Base-by-base conservation (phyloP, 2,329 filamentous ascomycete genomes). In the Monilinia polystroma region DNA sequence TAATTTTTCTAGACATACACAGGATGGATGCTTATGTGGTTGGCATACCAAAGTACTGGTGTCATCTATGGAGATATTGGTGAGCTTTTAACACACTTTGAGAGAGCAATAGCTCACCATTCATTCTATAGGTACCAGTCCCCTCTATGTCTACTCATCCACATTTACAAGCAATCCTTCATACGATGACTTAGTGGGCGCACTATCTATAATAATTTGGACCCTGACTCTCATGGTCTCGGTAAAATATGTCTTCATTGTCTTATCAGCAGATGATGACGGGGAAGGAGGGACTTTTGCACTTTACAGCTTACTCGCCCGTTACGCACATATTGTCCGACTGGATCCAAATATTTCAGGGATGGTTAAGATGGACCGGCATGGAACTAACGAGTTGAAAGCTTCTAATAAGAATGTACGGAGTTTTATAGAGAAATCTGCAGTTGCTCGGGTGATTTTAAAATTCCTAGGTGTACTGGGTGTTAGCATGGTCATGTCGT, bases 61-160 rank as follows among this genome's bases (percentile, higher is more conserved):
- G 85, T 88, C 52, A 90, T 90, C 62, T 90, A 90, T 69, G 88
- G 88, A 32, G 88, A 90, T 70, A 89, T 90, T 72, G 88, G 87
- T 66, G 83, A 81, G 26, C 75, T 41, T 58, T 4, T 7, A 23
- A 32, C n/a, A 6, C 49, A 29, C 20, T 26, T n/a, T 7, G 23
- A 60, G 14, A 55, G 12, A 49, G 14, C n/a, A 35, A 38, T 49
- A 18, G 4, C 41, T 23, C 8, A 56, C 20, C 23, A 6, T 56
- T 43, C 6, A 7, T n/a, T 20, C 43, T n/a, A 54, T 29, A 66
- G 35, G 66, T 12, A 84, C 80, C 0, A 86, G 83, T 68, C 87
- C 87, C n/a, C 83, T 91, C 23, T 91, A 91, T 72, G 88, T 90
- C 23, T 90, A 80, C 76, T 90, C 87, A 23, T 87, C 85, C n/a